Evolutionary conservation across 139 green algal genomes (phyloP), one percentile per base, ranked within the genome.

Genomic region (Pseudopediastrum boryanum): DNA sequence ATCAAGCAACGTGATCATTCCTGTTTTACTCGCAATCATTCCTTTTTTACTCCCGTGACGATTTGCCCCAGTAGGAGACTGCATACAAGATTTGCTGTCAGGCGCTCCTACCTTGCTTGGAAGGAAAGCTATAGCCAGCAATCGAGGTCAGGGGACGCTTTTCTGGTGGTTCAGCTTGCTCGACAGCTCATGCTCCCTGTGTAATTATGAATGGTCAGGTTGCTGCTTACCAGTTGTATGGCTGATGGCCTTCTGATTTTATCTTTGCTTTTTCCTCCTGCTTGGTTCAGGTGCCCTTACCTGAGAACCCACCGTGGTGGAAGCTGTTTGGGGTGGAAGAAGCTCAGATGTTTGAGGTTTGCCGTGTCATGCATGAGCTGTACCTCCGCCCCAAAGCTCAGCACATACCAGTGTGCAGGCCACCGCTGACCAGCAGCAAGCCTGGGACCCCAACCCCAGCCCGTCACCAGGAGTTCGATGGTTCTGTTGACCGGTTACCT

Each of bases 251-350:
- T n/a, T 10, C 29, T 48, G 6, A 48, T 16, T 42, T 42, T 27
- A 52, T n/a, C 33, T 8, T 16, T 63, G 51, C 48, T 71, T 25
- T 48, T 19, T 25, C 27, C 8, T 64, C 27, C 58, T 38, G 35
- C 19, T 27, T 9, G 19, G 6, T 62, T 71, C 83, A 92, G 85
- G 64, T 92, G 0, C 50, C 87, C 4, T 67, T 98, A 44, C 93
- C 94, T 4, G 89, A 95, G 71, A 35, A 79, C 4, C 91, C 90
- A 2, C 85, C 89, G 13, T 98, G 94, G 94, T 97, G 89, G 89
- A 70, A 87, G 39, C 62, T 92, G 2, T 96, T 96, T 78, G 86
- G 85, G 58, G 92, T 92, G 19, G 41, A 52, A 2, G 82, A 85
- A 23, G 73, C 80, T 2, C 58, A 96, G 31, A 65, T 98, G 27